These are phyloP conservation scores for Trametes punicea DNA, from an alignment of 768 basidiomycete species.

Conservation along the genomic window DNA sequence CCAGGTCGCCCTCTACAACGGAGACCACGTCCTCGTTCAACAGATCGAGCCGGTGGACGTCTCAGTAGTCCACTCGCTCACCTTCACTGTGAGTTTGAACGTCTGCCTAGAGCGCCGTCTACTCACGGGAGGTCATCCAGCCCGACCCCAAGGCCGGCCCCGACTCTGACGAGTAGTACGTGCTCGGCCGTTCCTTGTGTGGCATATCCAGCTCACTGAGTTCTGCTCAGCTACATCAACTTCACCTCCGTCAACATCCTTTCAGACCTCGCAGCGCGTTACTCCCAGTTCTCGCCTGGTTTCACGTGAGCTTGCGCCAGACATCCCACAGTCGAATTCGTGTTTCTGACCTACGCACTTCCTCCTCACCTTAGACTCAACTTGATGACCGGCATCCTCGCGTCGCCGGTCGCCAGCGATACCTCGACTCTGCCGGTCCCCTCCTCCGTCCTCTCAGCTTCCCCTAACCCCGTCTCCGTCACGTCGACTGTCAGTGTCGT, in stretches of 20 bases:
- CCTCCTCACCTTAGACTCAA: constrained; percentile 40
- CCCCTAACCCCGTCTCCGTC: constrained; percentile 17
- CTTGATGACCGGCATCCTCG: constrained; percentile 59
- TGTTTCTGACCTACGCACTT: constrained; percentile 4
- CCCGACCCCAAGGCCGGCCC: constrained; percentile 55
- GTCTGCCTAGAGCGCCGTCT: not conserved
- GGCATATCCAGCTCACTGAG: not conserved
- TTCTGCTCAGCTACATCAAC: constrained; percentile 52
- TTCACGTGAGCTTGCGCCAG: constrained; percentile 65
- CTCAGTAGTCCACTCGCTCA: constrained; percentile 40
- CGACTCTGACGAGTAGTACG: constrained; percentile 58
- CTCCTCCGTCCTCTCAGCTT: constrained; percentile 29
- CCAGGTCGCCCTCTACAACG: constrained; percentile 56
- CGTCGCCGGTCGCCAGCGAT: constrained; percentile 45
- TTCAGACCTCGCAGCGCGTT: constrained; percentile 11
- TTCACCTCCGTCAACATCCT: constrained; percentile 43
- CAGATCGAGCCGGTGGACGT: constrained; percentile 55
- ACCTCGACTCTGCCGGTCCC: constrained; percentile 43
- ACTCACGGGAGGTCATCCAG: constrained; percentile 30
- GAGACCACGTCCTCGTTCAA: constrained; percentile 58
- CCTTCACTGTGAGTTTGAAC: constrained; percentile 50
- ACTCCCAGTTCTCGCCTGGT: constrained; percentile 41
- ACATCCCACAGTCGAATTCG: too few species aligned
- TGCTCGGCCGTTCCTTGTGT: constrained; percentile 26
- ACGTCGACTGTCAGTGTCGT: constrained; percentile 36